Base-by-base conservation (phyloP, 2,329 filamentous ascomycete species). In the Ophiostoma sp. region DNA sequence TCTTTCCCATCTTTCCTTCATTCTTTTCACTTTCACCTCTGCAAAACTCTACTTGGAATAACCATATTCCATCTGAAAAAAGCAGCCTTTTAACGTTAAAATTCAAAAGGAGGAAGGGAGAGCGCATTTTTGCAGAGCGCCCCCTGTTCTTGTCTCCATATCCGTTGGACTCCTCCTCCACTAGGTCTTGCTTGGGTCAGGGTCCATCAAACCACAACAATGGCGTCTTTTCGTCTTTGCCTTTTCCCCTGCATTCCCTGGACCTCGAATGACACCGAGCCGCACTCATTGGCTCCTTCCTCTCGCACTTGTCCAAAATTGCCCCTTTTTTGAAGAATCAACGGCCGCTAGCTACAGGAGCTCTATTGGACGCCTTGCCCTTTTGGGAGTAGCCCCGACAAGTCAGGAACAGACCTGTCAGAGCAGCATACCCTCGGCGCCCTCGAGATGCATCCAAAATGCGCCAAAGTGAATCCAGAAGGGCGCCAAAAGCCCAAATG, bases 251-350 rank as follows among this genome's bases (percentile, higher is more conserved):
- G 42, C 42, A 48, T 48, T 15, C 42, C 42, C 42, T 48, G 19
- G 19, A 48, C 3, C 15, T 2, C 15, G 57, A 28, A 61, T 61
- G 31, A 61, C 57, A 55, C 8, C 50, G 22, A 12, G 3, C 25
- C 22, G 22, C 22, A 9, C 8, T 22, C 50, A 55, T 55, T 55
- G 50, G 50, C 50, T 55, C 50, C 11, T 55, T 25, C 50, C 22
- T 28, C 22, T 15, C 11, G 17, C 17, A 22, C 55, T 33, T 31
- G 36, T 25, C 33, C 39, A 22, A 11, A 25, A 15, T 28, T 50
- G 63, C 63, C 69, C 69, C 52, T 55, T 61, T 70, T 57, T 22
- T 70, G 69, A 59, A 70, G 69, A 70, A 45, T 45, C 50, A 61
- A 61, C 69, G 52, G 69, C 69, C 69, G 36, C 69, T 70, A 70